Evolutionary conservation across 331 rosid species (phyloP).

Genomic region (Dryas integrifolia): DNA sequence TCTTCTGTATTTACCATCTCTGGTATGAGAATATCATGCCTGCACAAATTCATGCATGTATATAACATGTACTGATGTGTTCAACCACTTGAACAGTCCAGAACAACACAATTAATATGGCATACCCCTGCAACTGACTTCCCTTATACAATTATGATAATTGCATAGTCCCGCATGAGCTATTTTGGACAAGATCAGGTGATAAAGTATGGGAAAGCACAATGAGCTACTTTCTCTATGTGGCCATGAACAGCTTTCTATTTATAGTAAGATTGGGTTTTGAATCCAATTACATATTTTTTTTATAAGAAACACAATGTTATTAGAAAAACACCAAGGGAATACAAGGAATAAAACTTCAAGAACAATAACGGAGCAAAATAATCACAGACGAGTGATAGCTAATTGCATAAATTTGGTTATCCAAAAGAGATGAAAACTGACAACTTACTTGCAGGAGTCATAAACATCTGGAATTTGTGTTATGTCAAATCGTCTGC

Average conservation of each 20-base stretch:
- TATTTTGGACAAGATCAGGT: background rate
- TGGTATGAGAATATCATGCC: background rate
- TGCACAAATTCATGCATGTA: background rate
- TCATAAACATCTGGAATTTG: constrained; percentile 99
- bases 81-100: background rate
- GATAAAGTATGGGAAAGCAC: background rate
- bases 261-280: background rate
- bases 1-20: background rate
- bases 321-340: no score
- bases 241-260: background rate
- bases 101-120: background rate
- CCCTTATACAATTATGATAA: background rate
- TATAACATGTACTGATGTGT: background rate
- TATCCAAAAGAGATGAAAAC: background rate
- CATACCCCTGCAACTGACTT: background rate
- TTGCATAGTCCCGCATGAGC: background rate
- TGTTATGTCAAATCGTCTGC: constrained; percentile 81
- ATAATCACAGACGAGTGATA: background rate
- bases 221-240: background rate
- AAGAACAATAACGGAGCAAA: background rate
- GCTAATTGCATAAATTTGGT: background rate
- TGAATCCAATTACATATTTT: background rate
- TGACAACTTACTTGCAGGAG: constrained; percentile 86
- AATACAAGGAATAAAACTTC: background rate
- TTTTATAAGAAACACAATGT: no score